phyloP scores from a whole-genome alignment of 345 rosid species.

The Pugionium cornutum region DNA sequence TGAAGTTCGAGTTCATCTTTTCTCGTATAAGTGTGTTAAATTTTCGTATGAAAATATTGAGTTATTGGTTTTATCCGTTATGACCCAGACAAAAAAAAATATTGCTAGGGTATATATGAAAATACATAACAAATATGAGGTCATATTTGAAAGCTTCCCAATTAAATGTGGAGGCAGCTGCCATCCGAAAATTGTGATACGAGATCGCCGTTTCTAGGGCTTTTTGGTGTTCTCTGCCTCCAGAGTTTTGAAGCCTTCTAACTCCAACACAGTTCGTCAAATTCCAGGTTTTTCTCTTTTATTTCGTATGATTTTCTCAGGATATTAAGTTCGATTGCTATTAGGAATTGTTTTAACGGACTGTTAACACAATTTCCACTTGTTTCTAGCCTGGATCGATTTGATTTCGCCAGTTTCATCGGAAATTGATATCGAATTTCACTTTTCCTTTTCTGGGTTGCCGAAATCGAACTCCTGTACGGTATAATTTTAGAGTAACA shows the following conservation, averaged over 20 bases:
- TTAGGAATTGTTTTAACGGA: neutral
- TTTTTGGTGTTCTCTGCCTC: slow-evolving; percentile 14
- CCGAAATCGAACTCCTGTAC: slow-evolving; percentile 20
- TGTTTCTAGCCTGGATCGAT: slow-evolving; percentile 17
- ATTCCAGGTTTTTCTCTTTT: slow-evolving; percentile 5
- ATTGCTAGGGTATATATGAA: neutral
- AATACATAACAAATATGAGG: slow-evolving; percentile 6
- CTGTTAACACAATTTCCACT: slow-evolving; percentile 6
- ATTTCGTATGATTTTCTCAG: neutral
- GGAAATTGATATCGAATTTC: slow-evolving; percentile 4
- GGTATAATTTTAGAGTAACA: neutral
- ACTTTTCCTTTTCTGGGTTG: neutral
- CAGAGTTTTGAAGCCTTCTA: slow-evolving; percentile 17
- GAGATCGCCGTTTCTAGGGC: slow-evolving; percentile 38
- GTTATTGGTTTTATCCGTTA: too few species aligned
- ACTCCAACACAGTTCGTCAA: slow-evolving; percentile 1
- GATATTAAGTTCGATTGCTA: slow-evolving; percentile 6
- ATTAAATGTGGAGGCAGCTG: slow-evolving; percentile 16
- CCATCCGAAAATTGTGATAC: neutral
- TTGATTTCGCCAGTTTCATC: neutral
- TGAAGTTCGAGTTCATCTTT: too few species aligned
- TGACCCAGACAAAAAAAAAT: too few species aligned
- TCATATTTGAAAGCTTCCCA: slow-evolving; percentile 20
- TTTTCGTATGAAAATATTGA: too few species aligned
- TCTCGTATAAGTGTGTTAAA: too few species aligned